These are phyloP conservation scores for Trichoderma orchidacearum DNA, from an alignment of 495 filamentous ascomycete genomes.

Conservation along the genomic window DNA sequence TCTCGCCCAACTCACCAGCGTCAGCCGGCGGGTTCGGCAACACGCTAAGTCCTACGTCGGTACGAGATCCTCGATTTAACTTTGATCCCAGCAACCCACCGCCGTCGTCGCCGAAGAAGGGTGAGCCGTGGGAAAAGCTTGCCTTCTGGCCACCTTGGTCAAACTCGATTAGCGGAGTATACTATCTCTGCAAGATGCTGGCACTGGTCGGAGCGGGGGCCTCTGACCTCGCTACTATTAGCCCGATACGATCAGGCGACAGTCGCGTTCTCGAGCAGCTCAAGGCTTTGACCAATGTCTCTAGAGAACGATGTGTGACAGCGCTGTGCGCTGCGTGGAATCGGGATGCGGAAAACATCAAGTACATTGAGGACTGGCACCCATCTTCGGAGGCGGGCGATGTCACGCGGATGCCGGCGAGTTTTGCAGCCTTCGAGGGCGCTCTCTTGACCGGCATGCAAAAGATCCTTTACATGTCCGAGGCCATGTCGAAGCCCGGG, in stretches of 20 bases:
- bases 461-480: slow-evolving; percentile 83
- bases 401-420: slow-evolving; percentile 76
- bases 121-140: slow-evolving; percentile 83
- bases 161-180: slow-evolving; percentile 75
- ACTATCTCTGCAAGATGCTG: slow-evolving; percentile 74
- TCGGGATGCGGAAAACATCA: slow-evolving; percentile 76
- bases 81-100: slow-evolving; percentile 65
- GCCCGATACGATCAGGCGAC: slow-evolving; percentile 45
- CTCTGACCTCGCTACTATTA: slow-evolving; percentile 68
- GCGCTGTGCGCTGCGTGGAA: slow-evolving; percentile 79
- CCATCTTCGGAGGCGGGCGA: slow-evolving; percentile 62
- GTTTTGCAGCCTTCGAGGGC: slow-evolving; percentile 69
- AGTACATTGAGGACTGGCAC: slow-evolving; percentile 85
- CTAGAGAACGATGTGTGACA: slow-evolving; percentile 68
- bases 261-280: slow-evolving; percentile 48
- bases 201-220: slow-evolving; percentile 70
- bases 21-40: slow-evolving; percentile 31
- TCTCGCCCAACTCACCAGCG: slow-evolving; percentile 55
- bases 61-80: slow-evolving; percentile 57
- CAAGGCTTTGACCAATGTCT: slow-evolving; percentile 54
- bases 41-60: slow-evolving; percentile 27
- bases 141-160: slow-evolving; percentile 93
- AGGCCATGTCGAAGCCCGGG: slow-evolving; percentile 55
- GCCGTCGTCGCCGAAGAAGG: slow-evolving; percentile 58
- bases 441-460: slow-evolving; percentile 72